phyloP scores from a whole-genome alignment of 306 rosid species.

The Rosa chinensis region DNA sequence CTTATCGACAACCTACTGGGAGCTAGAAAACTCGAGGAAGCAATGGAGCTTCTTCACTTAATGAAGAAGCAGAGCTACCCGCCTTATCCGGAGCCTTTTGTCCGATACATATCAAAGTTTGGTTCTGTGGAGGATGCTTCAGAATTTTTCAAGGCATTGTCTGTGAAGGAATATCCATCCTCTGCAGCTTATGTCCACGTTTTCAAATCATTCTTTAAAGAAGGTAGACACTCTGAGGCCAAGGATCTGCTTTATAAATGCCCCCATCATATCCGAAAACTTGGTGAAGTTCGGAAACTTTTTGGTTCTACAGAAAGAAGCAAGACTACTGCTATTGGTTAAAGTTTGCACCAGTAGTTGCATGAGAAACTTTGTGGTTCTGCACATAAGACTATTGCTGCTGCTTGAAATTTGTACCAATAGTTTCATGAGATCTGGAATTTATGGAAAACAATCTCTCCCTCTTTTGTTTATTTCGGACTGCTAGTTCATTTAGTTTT shows the following conservation, averaged over 20 bases:
- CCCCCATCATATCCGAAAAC: constrained; percentile 63
- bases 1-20: constrained; percentile 57
- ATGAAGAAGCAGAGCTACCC: constrained; percentile 69
- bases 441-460: neutral
- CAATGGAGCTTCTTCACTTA: constrained; percentile 60
- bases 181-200: constrained; percentile 56
- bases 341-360: constrained; percentile 7
- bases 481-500: too few relatives aligned
- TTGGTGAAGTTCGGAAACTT: constrained; percentile 46
- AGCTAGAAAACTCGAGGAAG: constrained; percentile 66
- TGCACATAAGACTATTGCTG: neutral
- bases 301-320: constrained; percentile 49
- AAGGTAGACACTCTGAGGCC: constrained; percentile 76
- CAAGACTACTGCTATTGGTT: constrained; percentile 33
- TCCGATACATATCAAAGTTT: constrained; percentile 59
- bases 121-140: constrained; percentile 85
- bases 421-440: neutral
- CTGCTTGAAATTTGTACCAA: neutral
- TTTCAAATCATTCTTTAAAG: constrained; percentile 59
- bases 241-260: constrained; percentile 67
- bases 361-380: neutral
- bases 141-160: constrained; percentile 60
- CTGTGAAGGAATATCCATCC: constrained; percentile 53
- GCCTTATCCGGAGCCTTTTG: constrained; percentile 57
- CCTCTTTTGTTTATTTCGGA: too few relatives aligned